A percentile compares a stretch with the other conserved stretches of the same genome.
Evolutionary conservation across 371 early-diverging fungal genomes (phyloP).

Genomic region (Mortierella sp.): DNA sequence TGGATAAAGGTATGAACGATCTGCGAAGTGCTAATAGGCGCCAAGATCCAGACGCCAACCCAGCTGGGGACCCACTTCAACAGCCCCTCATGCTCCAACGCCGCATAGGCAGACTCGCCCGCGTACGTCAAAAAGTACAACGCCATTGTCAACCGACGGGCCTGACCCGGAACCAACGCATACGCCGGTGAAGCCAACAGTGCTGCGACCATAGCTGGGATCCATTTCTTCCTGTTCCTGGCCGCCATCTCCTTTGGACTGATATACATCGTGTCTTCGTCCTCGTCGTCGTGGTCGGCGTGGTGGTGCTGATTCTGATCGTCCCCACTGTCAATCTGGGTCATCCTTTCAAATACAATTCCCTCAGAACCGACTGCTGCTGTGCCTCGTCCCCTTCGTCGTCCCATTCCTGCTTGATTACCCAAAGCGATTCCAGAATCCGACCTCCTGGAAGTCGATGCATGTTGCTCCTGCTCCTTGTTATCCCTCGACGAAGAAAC

Average conservation of each 20-base stretch:
- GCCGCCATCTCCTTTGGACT: not conserved
- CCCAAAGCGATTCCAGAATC: not conserved
- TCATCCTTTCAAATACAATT: not conserved
- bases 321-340: not conserved
- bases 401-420: not conserved
- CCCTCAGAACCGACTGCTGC: no score
- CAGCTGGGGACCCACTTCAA: conserved; percentile 43
- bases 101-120: conserved; percentile 31
- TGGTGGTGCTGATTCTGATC: not conserved
- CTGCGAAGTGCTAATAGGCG: conserved; percentile 32
- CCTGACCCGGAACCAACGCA: conserved; percentile 23
- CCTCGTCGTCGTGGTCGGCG: not conserved
- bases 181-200: conserved; percentile 40
- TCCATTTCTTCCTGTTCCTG: not conserved
- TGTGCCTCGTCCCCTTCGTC: not conserved
- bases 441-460: not conserved
- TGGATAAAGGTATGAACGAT: conserved; percentile 33
- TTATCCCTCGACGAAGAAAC: no score
- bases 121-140: conserved; percentile 45
- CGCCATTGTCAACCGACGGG: conserved; percentile 30
- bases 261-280: not conserved
- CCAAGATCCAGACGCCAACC: conserved; percentile 50
- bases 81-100: conserved; percentile 21
- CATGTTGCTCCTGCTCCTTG: no score
- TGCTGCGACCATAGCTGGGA: conserved; percentile 39